These are phyloP conservation scores for Berkeleyomyces rouxiae DNA, from an alignment of 2,329 filamentous ascomycete species.

Conservation along the genomic window DNA sequence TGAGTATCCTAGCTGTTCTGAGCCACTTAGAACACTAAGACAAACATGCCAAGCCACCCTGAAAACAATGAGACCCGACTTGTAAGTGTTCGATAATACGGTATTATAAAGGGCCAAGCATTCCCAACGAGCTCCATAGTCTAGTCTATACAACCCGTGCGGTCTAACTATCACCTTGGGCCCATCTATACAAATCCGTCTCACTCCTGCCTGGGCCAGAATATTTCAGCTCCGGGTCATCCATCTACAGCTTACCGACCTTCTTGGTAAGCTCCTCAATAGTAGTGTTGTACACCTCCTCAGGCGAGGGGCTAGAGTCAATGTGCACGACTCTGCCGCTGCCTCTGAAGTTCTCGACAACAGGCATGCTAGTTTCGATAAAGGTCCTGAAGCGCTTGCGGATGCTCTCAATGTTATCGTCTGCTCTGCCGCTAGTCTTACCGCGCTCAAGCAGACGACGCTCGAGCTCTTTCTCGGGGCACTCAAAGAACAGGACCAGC, in stretches of 20 bases:
- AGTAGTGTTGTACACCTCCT: slow-evolving; percentile 41
- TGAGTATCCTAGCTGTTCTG: no score
- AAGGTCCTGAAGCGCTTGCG: slow-evolving; percentile 93
- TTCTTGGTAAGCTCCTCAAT: slow-evolving; percentile 31
- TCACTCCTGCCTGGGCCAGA: not conserved
- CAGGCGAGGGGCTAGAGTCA: slow-evolving; percentile 50
- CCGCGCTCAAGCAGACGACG: slow-evolving; percentile 68
- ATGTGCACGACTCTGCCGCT: slow-evolving; percentile 69
- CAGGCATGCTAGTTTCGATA: slow-evolving; percentile 92
- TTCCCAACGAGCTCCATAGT: not conserved
- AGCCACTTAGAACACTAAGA: no score
- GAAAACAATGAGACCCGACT: no score
- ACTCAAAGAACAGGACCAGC: slow-evolving; percentile 89
- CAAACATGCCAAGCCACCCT: no score
- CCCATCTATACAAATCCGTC: not conserved
- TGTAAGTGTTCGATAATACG: no score
- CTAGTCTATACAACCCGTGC: not conserved
- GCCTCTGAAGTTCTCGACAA: slow-evolving; percentile 68
- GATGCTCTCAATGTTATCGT: slow-evolving; percentile 92
- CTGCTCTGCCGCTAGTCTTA: slow-evolving; percentile 76
- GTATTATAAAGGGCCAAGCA: not conserved
- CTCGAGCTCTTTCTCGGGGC: slow-evolving; percentile 79
- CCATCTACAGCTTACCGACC: slow-evolving; percentile 23
- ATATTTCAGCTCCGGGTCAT: not conserved
- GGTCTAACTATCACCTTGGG: not conserved